Percentiles rank a stretch among this genome's conserved stretches.
Conservation (phyloP, 2,329 filamentous ascomycete species). For the Chalaropsis thielavioides region DNA sequence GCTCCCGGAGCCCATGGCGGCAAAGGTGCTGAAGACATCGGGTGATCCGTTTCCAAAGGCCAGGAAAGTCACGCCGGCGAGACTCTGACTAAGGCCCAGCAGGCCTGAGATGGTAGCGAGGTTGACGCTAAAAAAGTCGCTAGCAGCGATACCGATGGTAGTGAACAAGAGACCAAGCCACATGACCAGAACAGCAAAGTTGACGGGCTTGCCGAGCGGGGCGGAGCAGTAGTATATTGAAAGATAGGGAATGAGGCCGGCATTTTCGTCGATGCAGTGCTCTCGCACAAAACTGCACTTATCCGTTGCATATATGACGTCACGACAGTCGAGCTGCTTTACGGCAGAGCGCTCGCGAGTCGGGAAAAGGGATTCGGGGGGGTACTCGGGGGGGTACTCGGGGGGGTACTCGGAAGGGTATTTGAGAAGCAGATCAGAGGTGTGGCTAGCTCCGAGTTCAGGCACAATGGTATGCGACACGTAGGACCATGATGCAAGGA, state of each 20-base stretch:
- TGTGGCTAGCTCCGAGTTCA: neutral
- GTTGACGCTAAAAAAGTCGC: slow-evolving; percentile 97
- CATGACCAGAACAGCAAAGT: slow-evolving; percentile 60
- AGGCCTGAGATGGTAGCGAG: slow-evolving; percentile 82
- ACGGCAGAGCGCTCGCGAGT: neutral
- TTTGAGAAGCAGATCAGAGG: neutral
- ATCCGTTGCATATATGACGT: slow-evolving; percentile 62
- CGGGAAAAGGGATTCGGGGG: neutral
- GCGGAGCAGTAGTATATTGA: slow-evolving; percentile 80
- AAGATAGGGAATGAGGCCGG: slow-evolving; percentile 78
- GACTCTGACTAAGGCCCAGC: slow-evolving; percentile 84
- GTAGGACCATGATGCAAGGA: slow-evolving; percentile 10
- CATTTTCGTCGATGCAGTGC: slow-evolving; percentile 79
- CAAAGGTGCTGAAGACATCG: slow-evolving; percentile 96
- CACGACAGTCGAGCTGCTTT: slow-evolving; percentile 44
- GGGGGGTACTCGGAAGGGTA: neutral
- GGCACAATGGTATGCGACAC: neutral
- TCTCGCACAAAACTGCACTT: slow-evolving; percentile 73
- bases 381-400: neutral
- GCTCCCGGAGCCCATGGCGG: slow-evolving; percentile 91
- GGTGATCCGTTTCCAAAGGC: slow-evolving; percentile 97
- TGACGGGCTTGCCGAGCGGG: slow-evolving; percentile 51
- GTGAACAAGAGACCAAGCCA: slow-evolving; percentile 89
- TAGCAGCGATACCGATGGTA: slow-evolving; percentile 93
- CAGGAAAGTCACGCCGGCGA: slow-evolving; percentile 90